These are phyloP conservation scores for Dipodascopsis tothii DNA, from an alignment of 805 yeast species.

Conservation along the genomic window DNA sequence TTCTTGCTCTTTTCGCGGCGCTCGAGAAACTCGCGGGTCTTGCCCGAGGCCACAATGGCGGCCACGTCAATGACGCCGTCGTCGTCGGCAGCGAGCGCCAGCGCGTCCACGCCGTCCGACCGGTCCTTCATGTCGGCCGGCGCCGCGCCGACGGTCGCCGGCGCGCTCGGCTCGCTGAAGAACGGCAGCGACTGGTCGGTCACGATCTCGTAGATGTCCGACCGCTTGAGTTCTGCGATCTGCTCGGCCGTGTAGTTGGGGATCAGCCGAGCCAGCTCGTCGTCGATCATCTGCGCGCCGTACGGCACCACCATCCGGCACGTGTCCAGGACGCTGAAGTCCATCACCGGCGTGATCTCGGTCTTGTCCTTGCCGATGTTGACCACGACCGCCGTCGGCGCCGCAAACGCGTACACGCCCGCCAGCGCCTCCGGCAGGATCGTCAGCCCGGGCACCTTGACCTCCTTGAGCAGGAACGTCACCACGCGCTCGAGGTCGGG, in stretches of 20 bases:
- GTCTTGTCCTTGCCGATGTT: conserved; percentile 73
- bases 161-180: conserved; percentile 45
- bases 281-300: conserved; percentile 66
- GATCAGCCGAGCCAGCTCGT: conserved; percentile 43
- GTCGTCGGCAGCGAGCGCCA: conserved; percentile 40
- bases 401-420: conserved; percentile 58
- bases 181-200: conserved; percentile 31
- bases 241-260: conserved; percentile 53
- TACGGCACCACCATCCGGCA: conserved; percentile 42
- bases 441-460: conserved; percentile 66
- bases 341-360: conserved; percentile 73
- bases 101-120: too few species aligned
- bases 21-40: conserved; percentile 62
- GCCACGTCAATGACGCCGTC: conserved; percentile 84
- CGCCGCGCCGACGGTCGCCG: conserved; percentile 24
- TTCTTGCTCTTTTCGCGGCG: conserved; percentile 30
- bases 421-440: conserved; percentile 62
- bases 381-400: conserved; percentile 62
- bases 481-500: conserved; percentile 60
- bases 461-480: conserved; percentile 63
- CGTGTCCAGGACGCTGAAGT: conserved; percentile 54
- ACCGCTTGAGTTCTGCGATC: conserved; percentile 65
- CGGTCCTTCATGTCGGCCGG: too few species aligned
- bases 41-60: conserved; percentile 72
- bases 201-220: conserved; percentile 72